Percentiles rank a stretch among this genome's conserved stretches.
Conservation (phyloP, 768 basidiomycete genomes). For the Suillus plorans region DNA sequence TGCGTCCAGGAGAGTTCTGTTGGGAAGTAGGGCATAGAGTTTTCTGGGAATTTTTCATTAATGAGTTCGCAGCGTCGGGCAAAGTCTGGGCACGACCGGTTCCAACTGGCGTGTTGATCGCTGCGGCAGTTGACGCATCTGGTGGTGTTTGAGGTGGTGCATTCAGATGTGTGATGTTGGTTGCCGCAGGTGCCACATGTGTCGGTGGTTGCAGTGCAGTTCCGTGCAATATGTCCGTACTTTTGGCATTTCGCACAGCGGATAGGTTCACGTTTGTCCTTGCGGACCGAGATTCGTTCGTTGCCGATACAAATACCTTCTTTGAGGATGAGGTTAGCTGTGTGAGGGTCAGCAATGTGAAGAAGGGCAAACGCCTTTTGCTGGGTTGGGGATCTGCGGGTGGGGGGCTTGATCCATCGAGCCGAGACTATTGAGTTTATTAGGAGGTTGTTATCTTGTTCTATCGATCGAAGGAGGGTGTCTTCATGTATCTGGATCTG, state of each 20-base stretch:
- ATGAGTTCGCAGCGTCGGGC: not conserved
- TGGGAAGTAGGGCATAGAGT: not conserved
- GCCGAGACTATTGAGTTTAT: too few relatives aligned
- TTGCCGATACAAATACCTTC: slow-evolving; percentile 20
- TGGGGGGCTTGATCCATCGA: too few relatives aligned
- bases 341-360: slow-evolving; percentile 12
- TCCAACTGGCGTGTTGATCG: slow-evolving; percentile 9
- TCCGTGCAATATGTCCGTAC: not conserved
- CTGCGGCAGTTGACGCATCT: not conserved
- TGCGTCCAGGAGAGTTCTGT: not conserved
- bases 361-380: slow-evolving; percentile 23
- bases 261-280: slow-evolving; percentile 6
- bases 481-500: too few relatives aligned
- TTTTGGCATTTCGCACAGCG: slow-evolving; percentile 2
- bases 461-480: too few relatives aligned
- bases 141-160: not conserved
- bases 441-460: too few relatives aligned
- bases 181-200: slow-evolving; percentile 1
- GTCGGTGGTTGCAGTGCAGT: not conserved
- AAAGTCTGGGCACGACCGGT: slow-evolving; percentile 7
- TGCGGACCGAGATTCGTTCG: slow-evolving; percentile 11
- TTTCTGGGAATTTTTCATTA: not conserved
- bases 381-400: slow-evolving; percentile 13
- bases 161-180: not conserved
- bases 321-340: slow-evolving; percentile 25